These are phyloP conservation scores for Pleodorina starrii DNA, from an alignment of 139 green algal genomes.

Conservation along the genomic window DNA sequence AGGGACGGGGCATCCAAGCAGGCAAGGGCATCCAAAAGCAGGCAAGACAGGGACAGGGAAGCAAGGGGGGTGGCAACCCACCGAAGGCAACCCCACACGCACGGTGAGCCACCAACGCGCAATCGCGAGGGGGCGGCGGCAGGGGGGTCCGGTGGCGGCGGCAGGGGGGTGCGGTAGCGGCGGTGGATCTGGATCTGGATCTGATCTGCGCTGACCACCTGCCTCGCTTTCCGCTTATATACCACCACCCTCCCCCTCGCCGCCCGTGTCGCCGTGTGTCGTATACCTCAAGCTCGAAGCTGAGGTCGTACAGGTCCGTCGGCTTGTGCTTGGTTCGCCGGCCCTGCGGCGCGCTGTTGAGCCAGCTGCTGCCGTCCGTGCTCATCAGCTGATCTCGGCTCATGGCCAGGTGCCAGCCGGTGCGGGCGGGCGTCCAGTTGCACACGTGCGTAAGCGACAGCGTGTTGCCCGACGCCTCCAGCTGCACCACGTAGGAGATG, in stretches of 20 bases:
- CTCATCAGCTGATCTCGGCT: neutral
- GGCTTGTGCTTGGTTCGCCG: neutral
- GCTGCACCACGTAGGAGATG: conserved; percentile 31
- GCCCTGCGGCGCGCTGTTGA: neutral
- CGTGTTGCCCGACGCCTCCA: conserved; percentile 24
- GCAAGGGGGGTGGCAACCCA: too few relatives aligned
- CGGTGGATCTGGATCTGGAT: too few relatives aligned
- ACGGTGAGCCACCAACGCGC: too few relatives aligned
- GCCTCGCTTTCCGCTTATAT: too few relatives aligned
- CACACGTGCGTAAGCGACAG: conserved; percentile 29
- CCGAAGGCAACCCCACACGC: too few relatives aligned
- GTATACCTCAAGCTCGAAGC: conserved; percentile 39
- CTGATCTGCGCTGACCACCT: too few relatives aligned
- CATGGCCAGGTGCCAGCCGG: conserved; percentile 6
- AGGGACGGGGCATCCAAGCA: too few relatives aligned
- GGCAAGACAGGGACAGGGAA: neutral
- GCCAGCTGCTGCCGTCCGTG: neutral
- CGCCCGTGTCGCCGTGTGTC: too few relatives aligned
- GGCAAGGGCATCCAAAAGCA: too few relatives aligned
- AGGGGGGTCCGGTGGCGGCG: too few relatives aligned
- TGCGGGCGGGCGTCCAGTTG: conserved; percentile 10
- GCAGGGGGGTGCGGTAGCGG: too few relatives aligned
- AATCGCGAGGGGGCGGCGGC: too few relatives aligned
- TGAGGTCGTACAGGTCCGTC: conserved; percentile 37
- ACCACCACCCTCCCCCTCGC: neutral